Percentiles rank a stretch among this genome's conserved stretches.
Conservation (phyloP, 306 rosid genomes). For the Mucuna pruriens region DNA sequence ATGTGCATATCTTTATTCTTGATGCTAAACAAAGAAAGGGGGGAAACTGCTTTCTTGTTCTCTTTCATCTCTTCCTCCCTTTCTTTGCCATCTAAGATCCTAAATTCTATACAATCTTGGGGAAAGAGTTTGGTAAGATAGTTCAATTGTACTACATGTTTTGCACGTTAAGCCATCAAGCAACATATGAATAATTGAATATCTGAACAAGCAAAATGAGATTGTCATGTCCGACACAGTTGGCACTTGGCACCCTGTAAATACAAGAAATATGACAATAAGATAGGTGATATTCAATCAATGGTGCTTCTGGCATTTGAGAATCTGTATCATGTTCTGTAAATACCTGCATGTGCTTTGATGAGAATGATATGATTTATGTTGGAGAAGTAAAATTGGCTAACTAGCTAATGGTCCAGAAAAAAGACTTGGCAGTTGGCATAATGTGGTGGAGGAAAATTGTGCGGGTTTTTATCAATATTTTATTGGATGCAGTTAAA, state of each 20-base stretch:
- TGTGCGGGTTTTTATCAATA: not conserved
- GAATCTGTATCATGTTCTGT: not conserved
- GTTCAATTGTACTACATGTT: not conserved
- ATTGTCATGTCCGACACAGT: not conserved
- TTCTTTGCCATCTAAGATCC: not conserved
- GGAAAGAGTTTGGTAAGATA: not conserved
- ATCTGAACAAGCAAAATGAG: not conserved
- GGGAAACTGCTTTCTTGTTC: not conserved
- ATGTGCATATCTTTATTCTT: slow-evolving; percentile 2
- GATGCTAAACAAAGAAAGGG: no score
- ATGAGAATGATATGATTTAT: not conserved
- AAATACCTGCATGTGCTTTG: not conserved
- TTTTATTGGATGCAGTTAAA: not conserved
- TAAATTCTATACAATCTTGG: not conserved
- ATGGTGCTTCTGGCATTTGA: slow-evolving; percentile 23
- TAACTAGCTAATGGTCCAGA: slow-evolving; percentile 6
- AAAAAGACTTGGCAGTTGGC: not conserved
- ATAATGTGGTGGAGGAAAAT: not conserved
- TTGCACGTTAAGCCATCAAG: not conserved
- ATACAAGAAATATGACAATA: not conserved
- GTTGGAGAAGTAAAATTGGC: slow-evolving; percentile 12
- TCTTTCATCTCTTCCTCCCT: not conserved
- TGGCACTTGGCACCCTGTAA: not conserved
- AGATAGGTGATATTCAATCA: not conserved
- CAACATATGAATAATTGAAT: not conserved